Evolutionary conservation across 306 rosid genomes (phyloP).

Genomic region (Trichosanthes cucumerina): DNA sequence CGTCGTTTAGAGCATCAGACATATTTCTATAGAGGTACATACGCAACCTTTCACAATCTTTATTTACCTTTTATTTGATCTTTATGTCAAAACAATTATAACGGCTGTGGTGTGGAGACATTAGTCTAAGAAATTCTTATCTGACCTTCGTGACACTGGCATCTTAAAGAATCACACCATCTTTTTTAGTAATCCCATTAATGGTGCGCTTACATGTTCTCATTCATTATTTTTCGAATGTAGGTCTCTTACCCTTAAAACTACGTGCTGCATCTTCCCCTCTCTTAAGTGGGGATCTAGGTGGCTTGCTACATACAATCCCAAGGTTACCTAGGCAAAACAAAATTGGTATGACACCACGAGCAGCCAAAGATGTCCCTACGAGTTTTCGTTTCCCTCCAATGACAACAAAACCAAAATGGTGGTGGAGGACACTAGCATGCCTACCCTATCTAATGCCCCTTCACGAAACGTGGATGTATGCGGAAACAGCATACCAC

Average conservation of each 20-base stretch:
- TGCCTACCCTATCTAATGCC: slow-evolving; percentile 96
- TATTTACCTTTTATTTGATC: background rate
- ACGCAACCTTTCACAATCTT: background rate
- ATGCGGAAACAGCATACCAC: slow-evolving; percentile 81
- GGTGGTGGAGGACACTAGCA: slow-evolving; percentile 96
- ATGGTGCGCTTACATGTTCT: background rate
- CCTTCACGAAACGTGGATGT: slow-evolving; percentile 97
- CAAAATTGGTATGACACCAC: slow-evolving; percentile 27
- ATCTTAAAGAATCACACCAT: background rate
- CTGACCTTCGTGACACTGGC: background rate
- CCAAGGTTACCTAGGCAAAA: slow-evolving; percentile 36
- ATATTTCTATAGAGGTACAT: slow-evolving; percentile 23
- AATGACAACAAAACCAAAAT: slow-evolving; percentile 77
- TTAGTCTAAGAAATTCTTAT: background rate
- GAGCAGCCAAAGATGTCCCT: slow-evolving; percentile 72
- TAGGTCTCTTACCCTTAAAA: slow-evolving; percentile 38
- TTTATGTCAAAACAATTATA: background rate
- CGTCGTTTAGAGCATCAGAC: slow-evolving; percentile 23
- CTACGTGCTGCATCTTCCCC: slow-evolving; percentile 44
- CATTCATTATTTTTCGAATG: background rate
- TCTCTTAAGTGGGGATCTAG: slow-evolving; percentile 40
- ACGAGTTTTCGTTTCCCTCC: slow-evolving; percentile 74
- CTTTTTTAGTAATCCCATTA: background rate
- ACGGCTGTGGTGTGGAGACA: background rate
- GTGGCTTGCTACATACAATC: slow-evolving; percentile 34